Conservation (phyloP, 2,329 filamentous ascomycete genomes). For the Delphinella strobiligena region DNA sequence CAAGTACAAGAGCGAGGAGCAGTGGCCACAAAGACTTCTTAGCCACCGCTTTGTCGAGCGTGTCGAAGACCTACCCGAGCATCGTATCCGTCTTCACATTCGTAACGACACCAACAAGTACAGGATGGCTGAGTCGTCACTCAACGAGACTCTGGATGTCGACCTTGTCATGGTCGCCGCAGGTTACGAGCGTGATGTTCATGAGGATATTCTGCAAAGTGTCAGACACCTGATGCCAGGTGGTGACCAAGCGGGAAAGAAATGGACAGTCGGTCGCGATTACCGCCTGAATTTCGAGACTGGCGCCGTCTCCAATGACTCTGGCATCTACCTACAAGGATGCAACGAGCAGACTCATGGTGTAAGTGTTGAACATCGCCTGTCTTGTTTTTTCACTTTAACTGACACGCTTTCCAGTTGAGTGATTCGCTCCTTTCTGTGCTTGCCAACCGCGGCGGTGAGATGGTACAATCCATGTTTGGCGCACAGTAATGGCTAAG, state of each 20-base stretch:
- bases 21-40: conserved; percentile 76
- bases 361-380: conserved; percentile 55
- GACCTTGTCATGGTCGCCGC: conserved; percentile 79
- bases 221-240: conserved; percentile 54
- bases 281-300: conserved; percentile 65
- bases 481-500: conserved; percentile 10
- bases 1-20: conserved; percentile 53
- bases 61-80: conserved; percentile 41
- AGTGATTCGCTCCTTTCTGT: conserved; percentile 26
- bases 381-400: background rate
- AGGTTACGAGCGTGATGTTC: conserved; percentile 67
- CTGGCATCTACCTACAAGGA: conserved; percentile 84
- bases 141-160: conserved; percentile 55
- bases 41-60: conserved; percentile 53
- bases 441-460: conserved; percentile 23
- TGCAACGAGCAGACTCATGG: conserved; percentile 90
- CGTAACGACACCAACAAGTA: conserved; percentile 37
- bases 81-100: conserved; percentile 46
- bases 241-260: conserved; percentile 31
- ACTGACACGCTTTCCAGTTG: conserved; percentile 6
- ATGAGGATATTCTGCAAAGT: conserved; percentile 60
- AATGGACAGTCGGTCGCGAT: conserved; percentile 61
- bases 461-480: conserved; percentile 26
- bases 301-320: conserved; percentile 55
- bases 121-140: conserved; percentile 24